phyloP scores from a whole-genome alignment of 2,329 filamentous ascomycete species.

The Chaetothyriales sp. region DNA sequence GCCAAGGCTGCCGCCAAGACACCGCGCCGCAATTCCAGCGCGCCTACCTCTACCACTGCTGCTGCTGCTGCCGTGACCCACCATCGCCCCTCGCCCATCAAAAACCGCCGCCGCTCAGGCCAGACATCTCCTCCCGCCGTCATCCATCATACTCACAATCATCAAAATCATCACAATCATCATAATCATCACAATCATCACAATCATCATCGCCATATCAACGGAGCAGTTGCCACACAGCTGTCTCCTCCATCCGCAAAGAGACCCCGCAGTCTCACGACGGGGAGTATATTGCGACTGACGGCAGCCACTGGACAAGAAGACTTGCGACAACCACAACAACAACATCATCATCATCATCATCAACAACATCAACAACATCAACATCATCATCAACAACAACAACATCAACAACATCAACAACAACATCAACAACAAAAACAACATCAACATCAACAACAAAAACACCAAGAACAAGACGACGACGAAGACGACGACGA shows the following conservation, averaged over 20 bases:
- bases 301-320: not conserved
- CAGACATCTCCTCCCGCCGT: slow-evolving; percentile 9
- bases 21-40: slow-evolving; percentile 12
- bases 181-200: not conserved
- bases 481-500: slow-evolving; percentile 12
- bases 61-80: slow-evolving; percentile 7
- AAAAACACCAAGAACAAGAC: slow-evolving; percentile 5
- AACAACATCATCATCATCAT: not conserved
- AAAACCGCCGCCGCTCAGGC: slow-evolving; percentile 13
- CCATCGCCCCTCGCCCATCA: slow-evolving; percentile 1
- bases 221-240: not conserved
- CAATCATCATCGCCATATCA: not conserved
- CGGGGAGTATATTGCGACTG: not conserved
- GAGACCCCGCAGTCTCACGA: not conserved
- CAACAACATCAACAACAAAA: slow-evolving; percentile 2
- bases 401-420: not conserved
- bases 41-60: slow-evolving; percentile 4
- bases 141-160: not conserved
- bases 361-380: not conserved
- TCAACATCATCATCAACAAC: not conserved
- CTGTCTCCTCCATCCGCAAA: not conserved
- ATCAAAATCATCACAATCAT: not conserved
- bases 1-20: slow-evolving; percentile 7
- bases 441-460: slow-evolving; percentile 4
- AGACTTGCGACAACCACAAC: too few relatives aligned